phyloP scores from a whole-genome alignment of 2,329 filamentous ascomycete species.

The Cercospora sp. region DNA sequence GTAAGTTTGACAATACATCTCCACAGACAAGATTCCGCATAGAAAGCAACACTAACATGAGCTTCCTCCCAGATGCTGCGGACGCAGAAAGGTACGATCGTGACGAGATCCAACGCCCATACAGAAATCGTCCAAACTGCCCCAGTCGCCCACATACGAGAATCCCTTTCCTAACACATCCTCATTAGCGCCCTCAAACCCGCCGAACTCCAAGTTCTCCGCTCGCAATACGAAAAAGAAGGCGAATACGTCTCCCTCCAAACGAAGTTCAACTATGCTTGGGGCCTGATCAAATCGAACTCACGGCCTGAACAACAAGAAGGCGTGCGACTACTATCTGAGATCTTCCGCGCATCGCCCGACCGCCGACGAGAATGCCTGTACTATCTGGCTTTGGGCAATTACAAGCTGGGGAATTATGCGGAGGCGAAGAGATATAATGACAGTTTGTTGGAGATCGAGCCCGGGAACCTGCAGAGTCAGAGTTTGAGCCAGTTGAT shows the following conservation, averaged over 20 bases:
- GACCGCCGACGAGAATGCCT: conserved; percentile 96
- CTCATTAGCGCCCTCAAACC: conserved; percentile 74
- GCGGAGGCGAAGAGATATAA: conserved; percentile 93
- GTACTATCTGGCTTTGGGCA: conserved; percentile 94
- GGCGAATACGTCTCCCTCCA: conserved; percentile 95
- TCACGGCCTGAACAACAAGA: conserved; percentile 62
- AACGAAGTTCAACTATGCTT: conserved; percentile 99
- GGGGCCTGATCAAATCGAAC: conserved; percentile 95
- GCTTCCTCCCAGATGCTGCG: conserved; percentile 71
- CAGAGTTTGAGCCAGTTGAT: conserved; percentile 82
- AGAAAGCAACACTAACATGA: conserved; percentile 29
- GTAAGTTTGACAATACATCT: conserved; percentile 36
- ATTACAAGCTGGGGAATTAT: conserved; percentile 98
- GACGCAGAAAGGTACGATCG: conserved; percentile 82
- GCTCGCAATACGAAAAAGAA: conserved; percentile 94
- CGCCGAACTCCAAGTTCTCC: conserved; percentile 87
- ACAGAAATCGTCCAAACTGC: background rate
- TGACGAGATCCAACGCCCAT: background rate
- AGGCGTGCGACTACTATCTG: conserved; percentile 30
- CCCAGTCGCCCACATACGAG: too few species aligned
- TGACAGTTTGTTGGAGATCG: conserved; percentile 84
- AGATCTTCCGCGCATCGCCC: conserved; percentile 86
- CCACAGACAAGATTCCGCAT: background rate
- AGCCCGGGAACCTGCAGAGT: conserved; percentile 88
- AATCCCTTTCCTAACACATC: too few species aligned